Percentiles rank a stretch among this genome's conserved stretches.
Conservation (phyloP, 768 basidiomycete species). For the Tubosaeta brunneosetosa region DNA sequence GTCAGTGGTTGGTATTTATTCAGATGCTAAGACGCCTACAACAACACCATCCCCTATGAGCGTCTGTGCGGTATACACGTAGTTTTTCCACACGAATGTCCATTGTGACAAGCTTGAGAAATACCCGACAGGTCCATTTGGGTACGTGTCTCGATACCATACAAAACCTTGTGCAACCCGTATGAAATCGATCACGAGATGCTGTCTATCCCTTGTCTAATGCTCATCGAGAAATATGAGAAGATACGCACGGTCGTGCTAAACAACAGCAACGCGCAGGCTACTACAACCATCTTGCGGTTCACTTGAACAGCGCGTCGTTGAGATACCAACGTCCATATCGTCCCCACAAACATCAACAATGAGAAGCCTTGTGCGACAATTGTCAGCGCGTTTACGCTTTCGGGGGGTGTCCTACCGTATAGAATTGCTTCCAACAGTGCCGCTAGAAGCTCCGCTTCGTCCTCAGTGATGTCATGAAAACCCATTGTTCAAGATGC, state of each 20-base stretch:
- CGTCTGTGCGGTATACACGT: slow-evolving; percentile 14
- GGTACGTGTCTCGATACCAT: slow-evolving; percentile 13
- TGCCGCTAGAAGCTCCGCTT: slow-evolving; percentile 1
- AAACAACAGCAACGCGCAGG: slow-evolving; percentile 18
- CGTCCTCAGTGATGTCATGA: slow-evolving; percentile 1
- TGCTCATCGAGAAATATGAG: neutral
- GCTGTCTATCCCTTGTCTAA: slow-evolving; percentile 2
- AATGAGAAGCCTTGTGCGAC: neutral
- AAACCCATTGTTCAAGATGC: neutral
- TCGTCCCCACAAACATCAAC: slow-evolving; percentile 10
- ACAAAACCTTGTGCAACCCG: slow-evolving; percentile 19
- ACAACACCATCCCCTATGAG: slow-evolving; percentile 22
- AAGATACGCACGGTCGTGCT: slow-evolving; percentile 20
- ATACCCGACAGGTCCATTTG: slow-evolving; percentile 19
- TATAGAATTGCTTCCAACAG: slow-evolving; percentile 3
- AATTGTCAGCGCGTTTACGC: neutral
- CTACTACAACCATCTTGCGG: slow-evolving; percentile 11
- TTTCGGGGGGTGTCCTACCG: neutral
- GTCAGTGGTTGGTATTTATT: neutral
- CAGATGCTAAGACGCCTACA: slow-evolving; percentile 6
- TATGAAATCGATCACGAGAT: slow-evolving; percentile 15
- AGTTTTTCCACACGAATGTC: slow-evolving; percentile 24
- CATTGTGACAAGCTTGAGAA: slow-evolving; percentile 19
- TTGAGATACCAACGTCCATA: slow-evolving; percentile 15
- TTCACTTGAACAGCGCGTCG: slow-evolving; percentile 8